Evolutionary conservation across 2,329 filamentous ascomycete species (phyloP).

Genomic region (Apiospora pterosperma): DNA sequence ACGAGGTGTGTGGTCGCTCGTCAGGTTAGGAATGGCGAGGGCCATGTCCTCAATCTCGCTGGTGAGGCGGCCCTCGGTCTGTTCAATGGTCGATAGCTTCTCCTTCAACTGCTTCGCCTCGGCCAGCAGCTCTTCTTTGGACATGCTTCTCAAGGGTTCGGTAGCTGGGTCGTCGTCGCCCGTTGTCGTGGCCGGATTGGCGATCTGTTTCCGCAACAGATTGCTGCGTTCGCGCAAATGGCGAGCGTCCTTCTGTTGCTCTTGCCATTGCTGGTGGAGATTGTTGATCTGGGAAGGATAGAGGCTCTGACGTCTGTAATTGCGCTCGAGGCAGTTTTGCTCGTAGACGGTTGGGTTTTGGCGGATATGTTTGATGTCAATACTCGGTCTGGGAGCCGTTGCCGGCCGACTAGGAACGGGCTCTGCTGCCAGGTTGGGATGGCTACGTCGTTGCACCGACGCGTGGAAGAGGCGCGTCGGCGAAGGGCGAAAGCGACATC

Average conservation of each 20-base stretch:
- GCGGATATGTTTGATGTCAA: constrained; percentile 89
- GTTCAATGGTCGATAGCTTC: constrained; percentile 57
- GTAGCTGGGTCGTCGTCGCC: constrained; percentile 37
- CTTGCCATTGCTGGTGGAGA: constrained; percentile 56
- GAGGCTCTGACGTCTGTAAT: constrained; percentile 61
- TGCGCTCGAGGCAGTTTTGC: constrained; percentile 79
- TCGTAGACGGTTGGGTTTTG: constrained; percentile 77
- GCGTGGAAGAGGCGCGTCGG: constrained; percentile 15
- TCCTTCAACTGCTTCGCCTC: constrained; percentile 65
- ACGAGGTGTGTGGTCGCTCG: constrained; percentile 70
- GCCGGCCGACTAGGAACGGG: constrained; percentile 50
- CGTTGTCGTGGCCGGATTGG: constrained; percentile 45
- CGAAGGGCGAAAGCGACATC: constrained; percentile 20
- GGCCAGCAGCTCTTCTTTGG: constrained; percentile 52
- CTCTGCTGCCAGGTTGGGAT: constrained; percentile 7
- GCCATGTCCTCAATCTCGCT: constrained; percentile 72
- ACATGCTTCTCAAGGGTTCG: constrained; percentile 19
- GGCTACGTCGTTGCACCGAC: constrained; percentile 15
- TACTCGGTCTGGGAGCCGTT: constrained; percentile 71
- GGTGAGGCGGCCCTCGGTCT: constrained; percentile 55
- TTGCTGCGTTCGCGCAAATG: constrained; percentile 65
- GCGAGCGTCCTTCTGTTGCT: constrained; percentile 58
- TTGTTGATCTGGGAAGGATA: constrained; percentile 54
- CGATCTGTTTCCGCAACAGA: constrained; percentile 54
- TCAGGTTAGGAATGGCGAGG: constrained; percentile 81